Base-by-base conservation (phyloP, 176 grass and related monocot genomes). In the Eleusine indica region DNA sequence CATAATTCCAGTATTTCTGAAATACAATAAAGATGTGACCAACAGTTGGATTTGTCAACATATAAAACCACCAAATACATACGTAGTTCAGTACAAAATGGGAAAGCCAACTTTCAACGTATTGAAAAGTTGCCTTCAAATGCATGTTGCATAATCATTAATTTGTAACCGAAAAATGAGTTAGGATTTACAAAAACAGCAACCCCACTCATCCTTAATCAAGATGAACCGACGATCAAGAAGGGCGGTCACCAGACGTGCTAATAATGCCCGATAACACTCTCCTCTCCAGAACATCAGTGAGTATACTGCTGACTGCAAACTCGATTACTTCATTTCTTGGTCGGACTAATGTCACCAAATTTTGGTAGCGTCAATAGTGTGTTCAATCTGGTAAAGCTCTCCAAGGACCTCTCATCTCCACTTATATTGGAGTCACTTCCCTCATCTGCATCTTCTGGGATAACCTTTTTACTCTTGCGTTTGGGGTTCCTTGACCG, bases 301-400 rank as follows among this genome's bases (percentile, higher is more conserved):
- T 13, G 47, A 85, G 70, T 73, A 60, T 49, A 10, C 38, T 58
- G 42, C 71, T 56, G 42, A 35, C 19, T 56, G 39, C 32, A 43
- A 65, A 42, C 40, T 77, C 25, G 66, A 37, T 76, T 40, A 29
- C 28, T 73, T 89, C 75, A 92, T 71, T 88, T 83, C 75, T 86
- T 83, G 40, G 64, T 88, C 13, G 46, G 48, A 73, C 25, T 70
- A 43, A 68, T 58, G 53, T 84, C 56, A 68, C 73, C 43, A n/a
- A 94, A 91, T 80, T 85, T 91, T 16, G 83, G 83, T 51, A 91
- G 77, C 13, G 70, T 32, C 53, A 90, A 76, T 74, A 94, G 82
- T 4, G 91, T 90, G 76, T 94, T 86, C 71, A 91, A 82, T 56
- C 91, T 76, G 18, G 80, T 76, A 41, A 86, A 90, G 42, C 91